Base-by-base conservation (phyloP, 306 rosid species). In the Prunus kanzakura region DNA sequence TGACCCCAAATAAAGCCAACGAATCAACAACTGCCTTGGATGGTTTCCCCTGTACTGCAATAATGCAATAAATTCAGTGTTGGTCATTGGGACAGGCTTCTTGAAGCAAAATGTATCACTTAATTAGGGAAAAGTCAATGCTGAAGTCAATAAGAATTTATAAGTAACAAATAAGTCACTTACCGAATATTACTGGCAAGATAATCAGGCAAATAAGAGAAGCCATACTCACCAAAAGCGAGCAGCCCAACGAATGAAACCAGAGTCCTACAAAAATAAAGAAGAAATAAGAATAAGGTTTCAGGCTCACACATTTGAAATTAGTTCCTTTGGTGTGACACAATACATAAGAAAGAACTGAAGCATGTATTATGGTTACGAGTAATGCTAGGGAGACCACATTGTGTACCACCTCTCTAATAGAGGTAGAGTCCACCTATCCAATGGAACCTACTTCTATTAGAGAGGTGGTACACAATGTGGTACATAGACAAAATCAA, bases 1-100 rank as follows among this genome's bases (percentile, higher is more conserved):
- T 89, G 75, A 95, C 98, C 98, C 97, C 98, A 84, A 95, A 95
- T 83, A 92, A 80, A 83, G 98, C 98, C 90, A 92, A 90, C 43
- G 96, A 89, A 84, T 92, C 97, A 80, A 95, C 98, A 78, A 92
- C 74, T 16, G 88, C 85, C 88, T 92, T 89, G 25, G 98, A 95
- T 46, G 97, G 97, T 75, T 90, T 95, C 81, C 97, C 98, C 83
- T 88, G 93, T 64, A 86, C 98, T 95, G 97, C 88, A 89, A 91
- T 23, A 81, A 75, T 72, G 65, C 81, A 67, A 78, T 13, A 65
- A 29, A 64, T 87, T 64, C 83, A 82, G 77, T 63, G 19, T 51
- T 41, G 11, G 19, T 52, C 41, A 67, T 29, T 29, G 76, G 56
- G 20, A 71, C 9, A 72, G 74, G 67, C 66, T 64, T 71, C 63